phyloP scores from a whole-genome alignment of 441 rosid species.

The Jatropha podagrica region DNA sequence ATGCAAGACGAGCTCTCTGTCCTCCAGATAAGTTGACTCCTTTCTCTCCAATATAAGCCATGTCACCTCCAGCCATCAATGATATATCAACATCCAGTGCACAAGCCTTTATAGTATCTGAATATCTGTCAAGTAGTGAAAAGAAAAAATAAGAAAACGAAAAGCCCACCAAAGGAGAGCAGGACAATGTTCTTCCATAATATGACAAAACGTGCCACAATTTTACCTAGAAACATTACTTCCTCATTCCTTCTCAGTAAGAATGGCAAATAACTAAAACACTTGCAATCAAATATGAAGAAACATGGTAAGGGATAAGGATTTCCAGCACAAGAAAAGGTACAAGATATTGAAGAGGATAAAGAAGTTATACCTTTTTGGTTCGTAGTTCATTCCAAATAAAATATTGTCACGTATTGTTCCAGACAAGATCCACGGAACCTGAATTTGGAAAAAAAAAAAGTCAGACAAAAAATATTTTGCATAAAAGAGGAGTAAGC shows the following conservation, averaged over 20 bases:
- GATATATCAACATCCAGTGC: constrained; percentile 85
- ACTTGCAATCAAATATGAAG: constrained; percentile 5
- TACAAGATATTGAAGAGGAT: neutral
- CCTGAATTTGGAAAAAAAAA: constrained; percentile 44
- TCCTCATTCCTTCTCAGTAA: neutral
- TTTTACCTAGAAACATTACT: neutral
- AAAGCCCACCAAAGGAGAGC: neutral
- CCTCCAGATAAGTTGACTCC: constrained; percentile 97
- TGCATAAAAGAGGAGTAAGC: constrained; percentile 22
- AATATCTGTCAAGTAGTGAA: constrained; percentile 46
- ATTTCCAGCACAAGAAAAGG: neutral
- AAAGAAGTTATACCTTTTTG: constrained; percentile 50
- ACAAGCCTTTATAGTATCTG: constrained; percentile 64
- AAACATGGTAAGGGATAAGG: neutral
- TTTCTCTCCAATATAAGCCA: constrained; percentile 86
- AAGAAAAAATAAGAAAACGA: neutral
- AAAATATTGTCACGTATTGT: constrained; percentile 79
- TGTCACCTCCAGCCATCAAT: constrained; percentile 79
- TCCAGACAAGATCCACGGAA: constrained; percentile 96
- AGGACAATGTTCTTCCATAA: neutral
- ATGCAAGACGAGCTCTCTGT: constrained; percentile 96
- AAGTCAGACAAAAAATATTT: constrained; percentile 19
- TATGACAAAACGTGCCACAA: neutral
- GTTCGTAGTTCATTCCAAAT: constrained; percentile 67
- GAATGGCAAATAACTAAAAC: neutral